Conservation (phyloP, 2,329 filamentous ascomycete species). For the Parascedosporium putredinis region DNA sequence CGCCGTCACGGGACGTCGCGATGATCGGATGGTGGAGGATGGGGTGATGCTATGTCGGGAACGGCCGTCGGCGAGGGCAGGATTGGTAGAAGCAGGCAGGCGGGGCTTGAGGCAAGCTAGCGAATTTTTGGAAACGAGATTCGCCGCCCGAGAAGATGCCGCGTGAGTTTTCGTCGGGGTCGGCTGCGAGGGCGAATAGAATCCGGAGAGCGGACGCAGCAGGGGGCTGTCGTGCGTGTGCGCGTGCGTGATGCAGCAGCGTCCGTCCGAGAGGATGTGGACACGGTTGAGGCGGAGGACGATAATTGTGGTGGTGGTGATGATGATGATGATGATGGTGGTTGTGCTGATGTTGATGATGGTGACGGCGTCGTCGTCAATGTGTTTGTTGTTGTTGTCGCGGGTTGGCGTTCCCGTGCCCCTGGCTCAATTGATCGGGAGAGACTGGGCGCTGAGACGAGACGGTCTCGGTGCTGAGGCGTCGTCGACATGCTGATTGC, state of each 20-base stretch:
- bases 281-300: slow-evolving; percentile 3
- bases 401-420: not conserved
- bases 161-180: not conserved
- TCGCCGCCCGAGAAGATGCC: not conserved
- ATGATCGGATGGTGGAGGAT: not conserved
- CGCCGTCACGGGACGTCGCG: slow-evolving; percentile 5
- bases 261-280: slow-evolving; percentile 1
- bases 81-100: not conserved
- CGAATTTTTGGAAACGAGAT: slow-evolving; percentile 1
- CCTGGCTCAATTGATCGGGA: not conserved
- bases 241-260: not conserved
- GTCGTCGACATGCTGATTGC: not conserved
- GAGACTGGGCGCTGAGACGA: not conserved
- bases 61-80: not conserved
- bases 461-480: not conserved
- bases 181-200: not conserved
- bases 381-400: slow-evolving; percentile 8
- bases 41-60: slow-evolving; percentile 6
- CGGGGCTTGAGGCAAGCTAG: slow-evolving; percentile 6
- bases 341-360: slow-evolving; percentile 4
- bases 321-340: too few relatives aligned
- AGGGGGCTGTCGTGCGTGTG: not conserved
- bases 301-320: too few relatives aligned
- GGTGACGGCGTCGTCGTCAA: slow-evolving; percentile 8
- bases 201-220: not conserved